Evolutionary conservation across 169 alveolate species (phyloP).

Genomic region (Fabrea salina): DNA sequence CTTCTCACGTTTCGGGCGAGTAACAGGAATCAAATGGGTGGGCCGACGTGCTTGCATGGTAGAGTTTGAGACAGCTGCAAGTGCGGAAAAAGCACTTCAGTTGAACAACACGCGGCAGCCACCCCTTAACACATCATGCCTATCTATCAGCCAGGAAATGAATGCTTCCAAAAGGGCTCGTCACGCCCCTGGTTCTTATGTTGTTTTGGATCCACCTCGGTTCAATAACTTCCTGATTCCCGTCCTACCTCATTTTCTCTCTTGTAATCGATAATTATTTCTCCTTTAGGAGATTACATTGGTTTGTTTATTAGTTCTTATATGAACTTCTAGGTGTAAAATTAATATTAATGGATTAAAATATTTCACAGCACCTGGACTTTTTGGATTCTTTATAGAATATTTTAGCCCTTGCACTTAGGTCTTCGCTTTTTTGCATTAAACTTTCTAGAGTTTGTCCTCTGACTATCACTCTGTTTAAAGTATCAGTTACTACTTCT

Average conservation of each 20-base stretch:
- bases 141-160: not conserved
- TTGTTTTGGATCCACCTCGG: not conserved
- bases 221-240: conserved; percentile 14
- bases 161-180: not conserved
- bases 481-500: conserved; percentile 20
- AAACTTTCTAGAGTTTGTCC: conserved; percentile 21
- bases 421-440: conserved; percentile 9
- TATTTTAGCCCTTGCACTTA: not conserved
- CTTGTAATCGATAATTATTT: too few species aligned
- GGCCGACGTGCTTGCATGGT: not conserved
- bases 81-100: conserved; percentile 1
- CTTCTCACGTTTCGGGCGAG: not conserved
- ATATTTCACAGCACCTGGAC: not conserved
- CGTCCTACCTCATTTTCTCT: conserved; percentile 1
- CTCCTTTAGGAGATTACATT: too few species aligned
- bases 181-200: not conserved
- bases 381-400: conserved; percentile 27
- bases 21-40: not conserved
- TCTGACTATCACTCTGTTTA: not conserved
- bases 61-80: conserved; percentile 6
- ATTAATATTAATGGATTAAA: too few species aligned
- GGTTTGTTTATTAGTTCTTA: too few species aligned
- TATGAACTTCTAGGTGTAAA: too few species aligned
- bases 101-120: conserved; percentile 1
- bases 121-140: not conserved